phyloP scores from a whole-genome alignment of 2,329 filamentous ascomycete species.

The Aspergillus aculeatus region DNA sequence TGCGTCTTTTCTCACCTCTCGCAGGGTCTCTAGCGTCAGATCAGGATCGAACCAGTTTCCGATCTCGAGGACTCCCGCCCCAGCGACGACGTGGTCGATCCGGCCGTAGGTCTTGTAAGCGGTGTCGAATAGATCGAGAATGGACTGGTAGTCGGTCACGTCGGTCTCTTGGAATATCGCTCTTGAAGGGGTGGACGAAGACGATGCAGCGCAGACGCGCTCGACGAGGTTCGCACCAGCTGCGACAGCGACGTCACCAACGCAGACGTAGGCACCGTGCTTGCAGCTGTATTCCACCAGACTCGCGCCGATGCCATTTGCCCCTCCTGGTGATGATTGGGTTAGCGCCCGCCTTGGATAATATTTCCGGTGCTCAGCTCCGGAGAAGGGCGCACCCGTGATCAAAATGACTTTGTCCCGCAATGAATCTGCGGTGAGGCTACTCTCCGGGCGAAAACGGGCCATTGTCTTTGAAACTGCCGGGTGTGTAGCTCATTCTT shows the following conservation, averaged over 20 bases:
- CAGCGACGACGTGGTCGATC: constrained; percentile 52
- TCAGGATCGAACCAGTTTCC: constrained; percentile 47
- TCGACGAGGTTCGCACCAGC: constrained; percentile 32
- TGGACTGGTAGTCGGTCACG: constrained; percentile 48
- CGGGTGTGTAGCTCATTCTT: not conserved
- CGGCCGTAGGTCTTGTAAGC: constrained; percentile 47
- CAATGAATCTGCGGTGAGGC: constrained; percentile 14
- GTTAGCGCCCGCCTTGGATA: not conserved
- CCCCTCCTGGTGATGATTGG: constrained; percentile 33
- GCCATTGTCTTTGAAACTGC: not conserved
- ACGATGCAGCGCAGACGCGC: constrained; percentile 16
- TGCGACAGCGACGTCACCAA: constrained; percentile 44
- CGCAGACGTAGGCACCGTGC: constrained; percentile 43
- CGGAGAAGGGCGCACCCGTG: constrained; percentile 13
- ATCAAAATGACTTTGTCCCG: constrained; percentile 21
- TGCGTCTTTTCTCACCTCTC: constrained; percentile 29
- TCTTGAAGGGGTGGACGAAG: constrained; percentile 18
- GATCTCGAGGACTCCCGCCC: constrained; percentile 48
- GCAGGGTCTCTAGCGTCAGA: constrained; percentile 46
- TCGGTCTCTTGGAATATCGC: constrained; percentile 46
- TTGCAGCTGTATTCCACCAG: constrained; percentile 41
- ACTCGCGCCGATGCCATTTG: constrained; percentile 48
- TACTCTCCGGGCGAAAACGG: constrained; percentile 14
- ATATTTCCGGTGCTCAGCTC: no score
- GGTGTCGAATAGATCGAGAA: constrained; percentile 48